Percentiles rank a stretch among this genome's conserved stretches.
Conservation (phyloP, 371 early-diverging fungal genomes). For the Synchytrium microbalum region DNA sequence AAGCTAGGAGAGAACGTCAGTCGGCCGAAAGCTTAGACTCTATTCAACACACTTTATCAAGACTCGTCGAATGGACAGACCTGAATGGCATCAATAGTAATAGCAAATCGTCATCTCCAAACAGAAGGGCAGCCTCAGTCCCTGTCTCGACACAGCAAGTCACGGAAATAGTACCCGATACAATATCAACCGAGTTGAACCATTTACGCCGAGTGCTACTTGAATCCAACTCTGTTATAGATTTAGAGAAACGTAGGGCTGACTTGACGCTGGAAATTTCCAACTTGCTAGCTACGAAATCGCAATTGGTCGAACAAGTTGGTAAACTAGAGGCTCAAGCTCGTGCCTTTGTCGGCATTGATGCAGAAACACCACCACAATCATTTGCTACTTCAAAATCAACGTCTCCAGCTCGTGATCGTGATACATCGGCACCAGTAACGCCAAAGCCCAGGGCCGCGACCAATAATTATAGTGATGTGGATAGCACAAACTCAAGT, state of each 20-base stretch:
- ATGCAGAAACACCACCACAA: background rate
- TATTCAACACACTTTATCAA: conserved; percentile 15
- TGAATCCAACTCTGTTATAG: background rate
- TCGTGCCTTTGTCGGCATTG: background rate
- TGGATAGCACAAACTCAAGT: no score
- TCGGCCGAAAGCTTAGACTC: conserved; percentile 13
- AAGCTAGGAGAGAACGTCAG: background rate
- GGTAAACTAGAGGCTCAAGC: background rate
- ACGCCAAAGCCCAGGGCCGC: no score
- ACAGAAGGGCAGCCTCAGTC: background rate
- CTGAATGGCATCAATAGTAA: background rate
- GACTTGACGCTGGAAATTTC: background rate
- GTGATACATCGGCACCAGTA: background rate
- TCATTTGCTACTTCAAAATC: background rate
- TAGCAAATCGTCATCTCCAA: background rate
- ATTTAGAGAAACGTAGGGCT: background rate
- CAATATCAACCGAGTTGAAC: background rate
- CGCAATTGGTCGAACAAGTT: background rate
- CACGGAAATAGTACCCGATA: no score
- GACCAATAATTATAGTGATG: no score
- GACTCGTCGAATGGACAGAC: conserved; percentile 14
- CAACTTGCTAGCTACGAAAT: background rate
- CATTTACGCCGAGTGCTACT: background rate
- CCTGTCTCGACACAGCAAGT: no score
- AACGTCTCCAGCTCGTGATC: background rate